Percentiles rank a stretch among this genome's conserved stretches.
These are phyloP conservation scores for Pleoardoris graminearum DNA, from an alignment of 2,329 filamentous ascomycete species.

Conservation along the genomic window DNA sequence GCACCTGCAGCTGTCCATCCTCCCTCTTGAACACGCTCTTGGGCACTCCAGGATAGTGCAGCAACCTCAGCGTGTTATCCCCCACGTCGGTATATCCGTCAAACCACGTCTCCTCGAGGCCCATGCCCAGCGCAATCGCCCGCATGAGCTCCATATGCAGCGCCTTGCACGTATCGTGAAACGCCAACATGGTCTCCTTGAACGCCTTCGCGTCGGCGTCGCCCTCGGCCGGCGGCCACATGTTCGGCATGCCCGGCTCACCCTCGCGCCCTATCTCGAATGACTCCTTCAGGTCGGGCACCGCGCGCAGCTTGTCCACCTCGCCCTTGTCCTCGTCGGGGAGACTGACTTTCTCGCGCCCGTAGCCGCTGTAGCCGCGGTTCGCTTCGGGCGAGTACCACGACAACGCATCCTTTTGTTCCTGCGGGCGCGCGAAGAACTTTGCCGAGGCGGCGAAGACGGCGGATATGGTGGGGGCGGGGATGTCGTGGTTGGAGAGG, in stretches of 20 bases:
- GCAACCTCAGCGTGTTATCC: conserved; percentile 62
- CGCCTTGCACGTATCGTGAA: conserved; percentile 73
- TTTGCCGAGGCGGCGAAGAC: conserved; percentile 59
- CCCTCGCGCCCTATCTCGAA: conserved; percentile 66
- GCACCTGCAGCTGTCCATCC: conserved; percentile 70
- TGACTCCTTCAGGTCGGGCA: conserved; percentile 59
- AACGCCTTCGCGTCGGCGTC: conserved; percentile 63
- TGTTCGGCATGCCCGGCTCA: conserved; percentile 68
- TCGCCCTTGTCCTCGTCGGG: conserved; percentile 35
- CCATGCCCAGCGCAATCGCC: conserved; percentile 82
- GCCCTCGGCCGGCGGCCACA: conserved; percentile 66
- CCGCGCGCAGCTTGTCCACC: conserved; percentile 41
- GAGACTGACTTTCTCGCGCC: conserved; percentile 48
- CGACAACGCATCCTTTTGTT: conserved; percentile 44
- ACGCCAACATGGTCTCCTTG: conserved; percentile 71
- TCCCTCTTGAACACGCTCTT: conserved; percentile 68
- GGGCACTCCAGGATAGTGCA: conserved; percentile 74
- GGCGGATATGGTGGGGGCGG: conserved; percentile 59
- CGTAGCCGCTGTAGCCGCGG: conserved; percentile 53
- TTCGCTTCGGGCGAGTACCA: conserved; percentile 54
- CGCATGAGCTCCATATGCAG: conserved; percentile 81
- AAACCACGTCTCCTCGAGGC: conserved; percentile 72
- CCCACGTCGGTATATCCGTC: conserved; percentile 68
- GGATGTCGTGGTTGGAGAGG: conserved; percentile 76
- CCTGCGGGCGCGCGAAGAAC: conserved; percentile 45